Conservation (phyloP, 257 asterid species). For the Nicotiana sylvestris region DNA sequence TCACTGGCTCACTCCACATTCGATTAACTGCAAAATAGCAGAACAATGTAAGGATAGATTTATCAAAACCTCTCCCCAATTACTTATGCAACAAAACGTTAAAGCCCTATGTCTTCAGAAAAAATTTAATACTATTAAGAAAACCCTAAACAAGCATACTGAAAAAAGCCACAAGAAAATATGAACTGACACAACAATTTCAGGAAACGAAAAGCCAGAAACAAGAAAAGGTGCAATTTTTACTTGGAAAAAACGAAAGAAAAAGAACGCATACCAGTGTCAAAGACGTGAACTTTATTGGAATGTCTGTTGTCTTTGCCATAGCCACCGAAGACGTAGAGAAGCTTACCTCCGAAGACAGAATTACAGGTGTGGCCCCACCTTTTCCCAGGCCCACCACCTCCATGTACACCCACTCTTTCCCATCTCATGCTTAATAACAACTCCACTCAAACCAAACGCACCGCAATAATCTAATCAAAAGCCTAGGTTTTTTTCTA, state of each 20-base stretch:
- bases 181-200: neutral
- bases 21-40: conserved; percentile 42
- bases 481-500: neutral
- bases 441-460: neutral
- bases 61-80: neutral
- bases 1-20: conserved; percentile 68
- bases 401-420: conserved; percentile 47
- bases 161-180: neutral
- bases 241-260: neutral
- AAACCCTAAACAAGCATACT: neutral
- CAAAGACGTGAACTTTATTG: conserved; percentile 79
- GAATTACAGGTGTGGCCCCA: conserved; percentile 99
- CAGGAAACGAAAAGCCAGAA: neutral
- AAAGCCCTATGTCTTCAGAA: neutral
- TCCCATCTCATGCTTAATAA: conserved; percentile 73
- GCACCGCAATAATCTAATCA: neutral
- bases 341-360: conserved; percentile 78
- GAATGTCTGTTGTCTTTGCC: conserved; percentile 84
- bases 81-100: neutral
- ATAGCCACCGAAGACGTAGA: conserved; percentile 94
- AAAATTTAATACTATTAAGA: neutral
- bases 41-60: neutral
- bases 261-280: conserved; percentile 49
- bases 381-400: conserved; percentile 81
- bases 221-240: neutral